These are phyloP conservation scores for Gremmenia infestans DNA, from an alignment of 2,329 filamentous ascomycete species.

Conservation along the genomic window DNA sequence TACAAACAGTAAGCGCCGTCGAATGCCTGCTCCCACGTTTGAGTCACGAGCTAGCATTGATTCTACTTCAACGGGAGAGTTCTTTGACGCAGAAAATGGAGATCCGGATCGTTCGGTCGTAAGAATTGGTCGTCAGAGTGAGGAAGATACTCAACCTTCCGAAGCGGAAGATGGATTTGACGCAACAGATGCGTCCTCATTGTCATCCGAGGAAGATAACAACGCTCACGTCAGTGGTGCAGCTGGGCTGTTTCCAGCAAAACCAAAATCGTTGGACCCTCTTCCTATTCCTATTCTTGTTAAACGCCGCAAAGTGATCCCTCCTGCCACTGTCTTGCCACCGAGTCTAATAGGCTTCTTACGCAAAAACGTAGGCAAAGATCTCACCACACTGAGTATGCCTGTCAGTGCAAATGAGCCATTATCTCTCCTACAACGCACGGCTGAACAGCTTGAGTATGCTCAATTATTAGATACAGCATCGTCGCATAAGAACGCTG, in stretches of 20 bases:
- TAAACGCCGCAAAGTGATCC: slow-evolving; percentile 63
- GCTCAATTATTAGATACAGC: slow-evolving; percentile 76
- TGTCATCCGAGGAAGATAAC: slow-evolving; percentile 52
- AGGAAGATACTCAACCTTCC: slow-evolving; percentile 56
- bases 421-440: slow-evolving; percentile 77
- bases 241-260: slow-evolving; percentile 68
- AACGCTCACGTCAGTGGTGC: slow-evolving; percentile 48
- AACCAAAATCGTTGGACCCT: slow-evolving; percentile 70
- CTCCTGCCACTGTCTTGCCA: slow-evolving; percentile 69
- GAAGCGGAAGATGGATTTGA: slow-evolving; percentile 48
- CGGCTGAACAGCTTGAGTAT: slow-evolving; percentile 90
- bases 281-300: slow-evolving; percentile 66
- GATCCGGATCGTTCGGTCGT: slow-evolving; percentile 58
- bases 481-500: slow-evolving; percentile 51
- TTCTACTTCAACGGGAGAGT: slow-evolving; percentile 78
- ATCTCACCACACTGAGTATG: slow-evolving; percentile 95
- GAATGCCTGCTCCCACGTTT: slow-evolving; percentile 51
- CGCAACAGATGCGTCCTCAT: slow-evolving; percentile 47
- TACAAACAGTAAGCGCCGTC: slow-evolving; percentile 71
- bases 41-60: slow-evolving; percentile 64
- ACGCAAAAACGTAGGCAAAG: slow-evolving; percentile 96
- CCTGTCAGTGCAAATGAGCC: slow-evolving; percentile 96
- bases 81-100: slow-evolving; percentile 83
- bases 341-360: slow-evolving; percentile 92
- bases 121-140: slow-evolving; percentile 68